These are phyloP conservation scores for Stylonectria norvegica DNA, from an alignment of 2,329 filamentous ascomycete genomes.

Conservation along the genomic window DNA sequence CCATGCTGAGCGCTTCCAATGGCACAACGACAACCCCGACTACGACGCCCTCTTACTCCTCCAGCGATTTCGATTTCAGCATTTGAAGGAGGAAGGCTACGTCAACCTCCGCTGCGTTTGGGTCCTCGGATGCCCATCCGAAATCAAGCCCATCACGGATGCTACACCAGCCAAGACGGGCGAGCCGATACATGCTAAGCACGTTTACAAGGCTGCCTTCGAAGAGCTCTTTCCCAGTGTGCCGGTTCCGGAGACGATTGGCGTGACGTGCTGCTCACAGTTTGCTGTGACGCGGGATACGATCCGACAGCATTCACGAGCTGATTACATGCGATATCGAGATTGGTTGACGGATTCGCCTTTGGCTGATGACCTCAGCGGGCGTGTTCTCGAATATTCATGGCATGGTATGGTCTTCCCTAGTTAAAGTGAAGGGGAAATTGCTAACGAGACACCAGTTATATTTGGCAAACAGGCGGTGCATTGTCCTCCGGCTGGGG, in stretches of 20 bases:
- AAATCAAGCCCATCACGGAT: conserved; percentile 42
- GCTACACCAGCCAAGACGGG: conserved; percentile 32
- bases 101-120: conserved; percentile 59
- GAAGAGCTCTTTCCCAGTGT: conserved; percentile 39
- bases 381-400: conserved; percentile 60
- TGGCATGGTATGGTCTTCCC: conserved; percentile 56
- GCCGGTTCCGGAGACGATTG: conserved; percentile 48
- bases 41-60: conserved; percentile 53
- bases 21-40: conserved; percentile 53
- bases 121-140: conserved; percentile 52
- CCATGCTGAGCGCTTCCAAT: conserved; percentile 47
- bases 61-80: conserved; percentile 44
- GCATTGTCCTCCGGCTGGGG: conserved; percentile 57
- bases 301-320: conserved; percentile 44
- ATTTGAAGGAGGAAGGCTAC: conserved; percentile 54
- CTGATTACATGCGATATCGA: conserved; percentile 54
- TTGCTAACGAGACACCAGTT: conserved; percentile 36
- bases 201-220: conserved; percentile 42
- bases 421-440: not conserved
- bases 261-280: conserved; percentile 62
- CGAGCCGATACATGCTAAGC: conserved; percentile 38
- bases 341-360: conserved; percentile 58
- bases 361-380: conserved; percentile 52
- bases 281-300: conserved; percentile 57
- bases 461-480: conserved; percentile 56